These are phyloP conservation scores for Magnolia officinalis DNA, from an alignment of 164 flowering plant species.

Conservation along the genomic window DNA sequence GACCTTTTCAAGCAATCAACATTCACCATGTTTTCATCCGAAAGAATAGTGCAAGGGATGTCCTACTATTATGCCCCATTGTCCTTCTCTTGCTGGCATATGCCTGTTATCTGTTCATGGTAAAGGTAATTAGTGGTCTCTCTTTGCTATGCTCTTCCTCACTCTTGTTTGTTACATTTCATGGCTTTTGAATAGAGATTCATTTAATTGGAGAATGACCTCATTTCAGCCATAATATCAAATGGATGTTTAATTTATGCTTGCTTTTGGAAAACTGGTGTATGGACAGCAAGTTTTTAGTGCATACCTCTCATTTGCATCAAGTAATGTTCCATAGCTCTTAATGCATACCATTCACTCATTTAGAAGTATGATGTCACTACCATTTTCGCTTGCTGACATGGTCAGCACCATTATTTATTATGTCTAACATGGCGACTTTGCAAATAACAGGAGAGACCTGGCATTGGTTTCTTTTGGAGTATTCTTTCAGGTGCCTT, in stretches of 20 bases:
- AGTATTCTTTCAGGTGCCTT: slow-evolving; percentile 30
- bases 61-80: slow-evolving; percentile 18
- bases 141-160: background rate
- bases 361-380: background rate
- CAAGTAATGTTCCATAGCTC: background rate
- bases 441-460: slow-evolving; percentile 28
- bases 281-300: background rate
- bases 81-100: slow-evolving; percentile 26
- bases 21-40: slow-evolving; percentile 44
- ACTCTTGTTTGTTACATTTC: background rate
- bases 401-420: background rate
- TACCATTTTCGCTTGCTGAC: background rate
- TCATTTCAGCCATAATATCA: background rate
- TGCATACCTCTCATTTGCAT: background rate
- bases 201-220: background rate
- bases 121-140: slow-evolving; percentile 29
- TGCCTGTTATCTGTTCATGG: slow-evolving; percentile 17
- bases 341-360: background rate
- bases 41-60: slow-evolving; percentile 22
- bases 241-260: background rate
- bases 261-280: background rate
- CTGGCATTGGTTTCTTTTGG: slow-evolving; percentile 25
- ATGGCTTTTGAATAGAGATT: background rate
- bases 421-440: slow-evolving; percentile 7
- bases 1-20: slow-evolving; percentile 37